Conservation (phyloP, 2,329 filamentous ascomycete genomes). For the Pyrenochaeta sp. region DNA sequence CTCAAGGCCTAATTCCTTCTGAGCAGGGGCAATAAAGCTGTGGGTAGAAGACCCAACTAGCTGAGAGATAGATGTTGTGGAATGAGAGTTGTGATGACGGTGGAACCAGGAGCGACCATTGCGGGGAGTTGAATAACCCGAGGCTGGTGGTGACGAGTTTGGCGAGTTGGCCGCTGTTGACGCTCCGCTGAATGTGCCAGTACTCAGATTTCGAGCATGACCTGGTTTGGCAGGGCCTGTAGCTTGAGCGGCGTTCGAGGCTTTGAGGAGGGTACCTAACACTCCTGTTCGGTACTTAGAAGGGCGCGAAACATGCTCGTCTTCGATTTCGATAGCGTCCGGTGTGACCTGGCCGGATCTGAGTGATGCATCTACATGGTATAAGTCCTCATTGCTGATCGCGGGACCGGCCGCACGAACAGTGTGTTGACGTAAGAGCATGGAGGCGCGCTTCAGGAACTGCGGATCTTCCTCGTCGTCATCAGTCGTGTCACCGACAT, state of each 20-base stretch:
- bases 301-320: conserved; percentile 72
- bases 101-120: conserved; percentile 49
- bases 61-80: conserved; percentile 53
- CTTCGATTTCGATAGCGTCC: conserved; percentile 60
- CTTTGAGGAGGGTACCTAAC: conserved; percentile 73
- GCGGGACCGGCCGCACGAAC: conserved; percentile 15
- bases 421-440: conserved; percentile 46
- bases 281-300: conserved; percentile 76
- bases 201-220: conserved; percentile 37
- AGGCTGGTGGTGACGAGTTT: conserved; percentile 52
- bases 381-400: conserved; percentile 39
- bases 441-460: conserved; percentile 53
- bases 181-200: conserved; percentile 40
- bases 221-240: conserved; percentile 9
- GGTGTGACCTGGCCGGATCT: conserved; percentile 60
- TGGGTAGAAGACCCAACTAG: conserved; percentile 56
- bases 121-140: conserved; percentile 53
- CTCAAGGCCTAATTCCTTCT: conserved; percentile 53
- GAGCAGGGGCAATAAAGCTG: conserved; percentile 51
- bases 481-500: conserved; percentile 32
- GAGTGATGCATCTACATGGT: conserved; percentile 38
- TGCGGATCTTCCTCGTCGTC: conserved; percentile 43
- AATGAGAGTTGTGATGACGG: conserved; percentile 45
- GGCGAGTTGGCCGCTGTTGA: conserved; percentile 49
- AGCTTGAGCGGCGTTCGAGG: conserved; percentile 23